Evolutionary conservation across 768 basidiomycete species (phyloP).

Genomic region (Tricholomella constricta): DNA sequence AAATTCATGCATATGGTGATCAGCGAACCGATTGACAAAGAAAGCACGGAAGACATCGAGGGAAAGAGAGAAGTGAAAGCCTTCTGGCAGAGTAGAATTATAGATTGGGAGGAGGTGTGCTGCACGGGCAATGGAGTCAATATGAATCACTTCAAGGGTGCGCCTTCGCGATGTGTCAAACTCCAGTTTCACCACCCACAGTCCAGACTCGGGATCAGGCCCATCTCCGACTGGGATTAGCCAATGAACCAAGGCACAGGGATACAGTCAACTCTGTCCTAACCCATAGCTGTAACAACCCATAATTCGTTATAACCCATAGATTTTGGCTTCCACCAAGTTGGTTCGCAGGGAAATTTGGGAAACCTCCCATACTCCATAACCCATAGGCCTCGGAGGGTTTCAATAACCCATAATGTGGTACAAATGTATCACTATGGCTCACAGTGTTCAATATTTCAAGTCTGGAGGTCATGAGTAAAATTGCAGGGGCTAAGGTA

Average conservation of each 20-base stretch:
- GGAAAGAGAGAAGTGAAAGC: conserved; percentile 18
- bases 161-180: neutral
- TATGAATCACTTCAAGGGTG: conserved; percentile 12
- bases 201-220: conserved; percentile 18
- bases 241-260: conserved; percentile 10
- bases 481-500: no score
- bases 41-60: conserved; percentile 20
- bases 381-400: neutral
- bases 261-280: no score
- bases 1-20: conserved; percentile 10
- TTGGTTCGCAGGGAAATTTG: no score
- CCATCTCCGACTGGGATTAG: neutral
- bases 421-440: no score
- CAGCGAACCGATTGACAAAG: conserved; percentile 5
- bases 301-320: no score
- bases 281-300: no score
- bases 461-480: conserved; percentile 9
- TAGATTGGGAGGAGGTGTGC: conserved; percentile 30
- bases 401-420: neutral
- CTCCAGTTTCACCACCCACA: conserved; percentile 17
- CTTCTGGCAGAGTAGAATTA: conserved; percentile 13
- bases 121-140: conserved; percentile 22
- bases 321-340: no score
- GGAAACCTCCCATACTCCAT: neutral
- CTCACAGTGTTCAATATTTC: no score